A percentile compares a stretch with the other conserved stretches of the same genome.
phyloP scores from a whole-genome alignment of 2,329 filamentous ascomycete species.

The Epichloe scottii region DNA sequence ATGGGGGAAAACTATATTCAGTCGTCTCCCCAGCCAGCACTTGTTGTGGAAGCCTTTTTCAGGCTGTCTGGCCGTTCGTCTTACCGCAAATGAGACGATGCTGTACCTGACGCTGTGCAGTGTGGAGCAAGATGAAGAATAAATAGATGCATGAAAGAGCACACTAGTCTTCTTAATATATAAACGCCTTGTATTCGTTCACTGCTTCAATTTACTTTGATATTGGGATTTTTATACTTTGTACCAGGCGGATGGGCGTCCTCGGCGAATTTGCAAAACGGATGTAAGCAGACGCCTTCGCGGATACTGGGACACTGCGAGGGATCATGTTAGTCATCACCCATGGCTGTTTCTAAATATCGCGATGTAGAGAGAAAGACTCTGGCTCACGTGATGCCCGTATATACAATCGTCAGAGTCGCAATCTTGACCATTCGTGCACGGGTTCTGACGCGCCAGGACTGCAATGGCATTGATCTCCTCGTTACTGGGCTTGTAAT shows the following conservation, averaged over 20 bases:
- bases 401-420: constrained; percentile 47
- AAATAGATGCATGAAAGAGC: too few species aligned
- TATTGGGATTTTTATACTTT: constrained; percentile 29
- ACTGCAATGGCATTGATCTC: constrained; percentile 44
- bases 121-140: too few species aligned
- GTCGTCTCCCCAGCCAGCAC: too few species aligned
- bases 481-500: constrained; percentile 38
- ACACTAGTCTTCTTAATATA: not conserved
- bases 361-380: not conserved
- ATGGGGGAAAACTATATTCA: too few species aligned
- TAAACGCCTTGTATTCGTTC: too few species aligned
- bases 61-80: too few species aligned
- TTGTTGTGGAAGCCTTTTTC: too few species aligned
- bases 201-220: constrained; percentile 18
- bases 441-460: constrained; percentile 45
- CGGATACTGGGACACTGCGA: constrained; percentile 39
- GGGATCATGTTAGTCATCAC: not conserved
- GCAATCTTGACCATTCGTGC: constrained; percentile 44
- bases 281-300: constrained; percentile 38
- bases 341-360: not conserved
- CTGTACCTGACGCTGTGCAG: too few species aligned
- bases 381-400: constrained; percentile 44
- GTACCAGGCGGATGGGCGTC: constrained; percentile 46
- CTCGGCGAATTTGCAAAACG: constrained; percentile 41
- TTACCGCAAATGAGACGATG: too few species aligned